Percentiles rank a stretch among this genome's conserved stretches.
Conservation (phyloP, 148 eudicot genomes). For the Chenopodium formosanum region DNA sequence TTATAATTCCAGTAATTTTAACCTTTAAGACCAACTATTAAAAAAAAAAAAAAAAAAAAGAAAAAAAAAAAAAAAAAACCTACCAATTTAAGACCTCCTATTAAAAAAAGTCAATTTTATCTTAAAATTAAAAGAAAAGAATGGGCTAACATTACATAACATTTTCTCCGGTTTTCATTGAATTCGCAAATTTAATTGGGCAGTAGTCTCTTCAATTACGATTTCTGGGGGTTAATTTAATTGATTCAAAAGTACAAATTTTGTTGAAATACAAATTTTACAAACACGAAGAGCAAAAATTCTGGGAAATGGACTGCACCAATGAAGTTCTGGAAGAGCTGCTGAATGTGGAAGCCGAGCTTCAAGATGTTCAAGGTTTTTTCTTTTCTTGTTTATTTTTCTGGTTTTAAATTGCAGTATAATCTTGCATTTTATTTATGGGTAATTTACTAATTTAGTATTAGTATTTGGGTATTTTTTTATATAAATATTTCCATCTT, state of each 20-base stretch:
- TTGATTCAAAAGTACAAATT: neutral
- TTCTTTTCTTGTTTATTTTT: neutral
- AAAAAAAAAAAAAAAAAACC: no score
- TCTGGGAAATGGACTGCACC: conserved; percentile 32
- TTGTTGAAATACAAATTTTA: neutral
- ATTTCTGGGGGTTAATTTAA: neutral
- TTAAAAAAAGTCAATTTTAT: no score
- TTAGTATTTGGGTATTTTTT: neutral
- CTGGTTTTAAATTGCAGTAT: neutral
- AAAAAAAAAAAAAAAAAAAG: no score
- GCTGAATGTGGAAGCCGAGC: conserved; percentile 60
- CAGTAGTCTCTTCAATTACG: neutral
- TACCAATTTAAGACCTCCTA: no score
- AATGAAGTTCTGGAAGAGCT: conserved; percentile 56
- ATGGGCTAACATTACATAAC: no score
- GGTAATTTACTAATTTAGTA: neutral
- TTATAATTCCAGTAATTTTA: no score
- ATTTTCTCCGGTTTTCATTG: no score
- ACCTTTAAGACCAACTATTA: no score
- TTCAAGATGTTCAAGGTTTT: conserved; percentile 74
- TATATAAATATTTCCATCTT: neutral
- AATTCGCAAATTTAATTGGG: neutral
- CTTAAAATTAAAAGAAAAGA: no score
- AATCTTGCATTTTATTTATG: neutral
- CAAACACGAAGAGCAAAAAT: neutral